Base-by-base conservation (phyloP, 1,284 basidiomycete species). In the Apiotrichum domesticum region DNA sequence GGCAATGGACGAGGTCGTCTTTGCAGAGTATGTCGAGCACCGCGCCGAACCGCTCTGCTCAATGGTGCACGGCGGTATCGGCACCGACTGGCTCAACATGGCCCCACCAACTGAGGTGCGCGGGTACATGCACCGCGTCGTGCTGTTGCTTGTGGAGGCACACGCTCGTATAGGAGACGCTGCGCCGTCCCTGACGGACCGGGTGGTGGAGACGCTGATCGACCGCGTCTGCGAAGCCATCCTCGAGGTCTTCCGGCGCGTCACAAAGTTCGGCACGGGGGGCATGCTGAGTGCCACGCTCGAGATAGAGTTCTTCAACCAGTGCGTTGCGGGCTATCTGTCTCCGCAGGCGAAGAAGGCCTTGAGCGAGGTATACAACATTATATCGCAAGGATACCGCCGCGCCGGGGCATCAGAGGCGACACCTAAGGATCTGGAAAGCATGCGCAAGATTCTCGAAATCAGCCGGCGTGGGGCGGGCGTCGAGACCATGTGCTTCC, bases 271-370 rank as follows among this genome's bases (percentile, higher is more conserved):
- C 69, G 93, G 95, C 14, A 96, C 96, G 85, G 96, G 96, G 46
- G 96, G 96, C 10, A 98, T 98, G 96, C 81, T 99, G 37, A 85
- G 90, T 87, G 95, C 96, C 2, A 98, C 96, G 2, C 84, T 99
- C 35, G 96, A 98, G 77, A 97, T 98, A 66, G 96, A 98, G 77
- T 98, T 98, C 78, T 85, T 98, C 78, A 94, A 99, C 75, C 95
- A 98, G 78, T 94, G 90, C 5, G 81, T 98, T 41, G 84, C 87
- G 35, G 85, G 87, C 59, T 95, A 94, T 73, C 87, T 98, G 46
- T 88, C 88, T 3, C 80, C 86, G 0, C 71, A 82, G 4, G 90
- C 95, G 4, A 88, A 89, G 53, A 83, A 84, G 68, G 88, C 85
- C 46, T 82, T 98, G 33, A 88, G 90, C 44, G 86, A 93, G 58